phyloP scores from a whole-genome alignment of 2,329 filamentous ascomycete genomes.

The Colletotrichum falcatum region DNA sequence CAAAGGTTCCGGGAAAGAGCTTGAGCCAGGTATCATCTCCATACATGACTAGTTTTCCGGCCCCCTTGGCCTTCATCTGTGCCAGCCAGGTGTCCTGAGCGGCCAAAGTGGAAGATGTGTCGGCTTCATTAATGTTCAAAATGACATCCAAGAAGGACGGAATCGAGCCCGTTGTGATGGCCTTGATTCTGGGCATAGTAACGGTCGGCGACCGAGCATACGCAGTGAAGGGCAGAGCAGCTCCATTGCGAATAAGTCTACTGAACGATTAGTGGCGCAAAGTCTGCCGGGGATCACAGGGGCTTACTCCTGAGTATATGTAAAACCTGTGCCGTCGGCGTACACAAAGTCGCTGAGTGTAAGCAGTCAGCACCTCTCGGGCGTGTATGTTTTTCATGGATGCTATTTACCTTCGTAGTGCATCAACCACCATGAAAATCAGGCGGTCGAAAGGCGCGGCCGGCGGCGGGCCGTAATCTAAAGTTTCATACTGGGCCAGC shows the following conservation, averaged over 20 bases:
- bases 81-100: constrained; percentile 96
- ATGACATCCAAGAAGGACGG: constrained; percentile 98
- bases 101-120: constrained; percentile 88
- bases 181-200: constrained; percentile 97
- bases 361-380: constrained; percentile 40
- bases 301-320: constrained; percentile 85
- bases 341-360: constrained; percentile 89
- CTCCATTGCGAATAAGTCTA: constrained; percentile 85
- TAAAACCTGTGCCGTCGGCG: constrained; percentile 81
- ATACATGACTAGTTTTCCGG: constrained; percentile 89
- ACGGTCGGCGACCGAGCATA: constrained; percentile 97
- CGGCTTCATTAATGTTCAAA: constrained; percentile 94
- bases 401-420: constrained; percentile 78
- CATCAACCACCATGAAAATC: constrained; percentile 98
- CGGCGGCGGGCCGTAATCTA: constrained; percentile 67
- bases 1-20: constrained; percentile 90
- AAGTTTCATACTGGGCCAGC: constrained; percentile 74
- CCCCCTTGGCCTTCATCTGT: constrained; percentile 81
- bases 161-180: constrained; percentile 97
- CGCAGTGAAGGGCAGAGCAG: constrained; percentile 92
- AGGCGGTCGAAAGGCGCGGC: constrained; percentile 85
- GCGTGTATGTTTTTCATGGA: not conserved
- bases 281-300: not conserved
- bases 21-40: constrained; percentile 99
- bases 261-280: constrained; percentile 7